Base-by-base conservation (phyloP, 2,329 filamentous ascomycete genomes). In the Ophiostoma quercus region DNA sequence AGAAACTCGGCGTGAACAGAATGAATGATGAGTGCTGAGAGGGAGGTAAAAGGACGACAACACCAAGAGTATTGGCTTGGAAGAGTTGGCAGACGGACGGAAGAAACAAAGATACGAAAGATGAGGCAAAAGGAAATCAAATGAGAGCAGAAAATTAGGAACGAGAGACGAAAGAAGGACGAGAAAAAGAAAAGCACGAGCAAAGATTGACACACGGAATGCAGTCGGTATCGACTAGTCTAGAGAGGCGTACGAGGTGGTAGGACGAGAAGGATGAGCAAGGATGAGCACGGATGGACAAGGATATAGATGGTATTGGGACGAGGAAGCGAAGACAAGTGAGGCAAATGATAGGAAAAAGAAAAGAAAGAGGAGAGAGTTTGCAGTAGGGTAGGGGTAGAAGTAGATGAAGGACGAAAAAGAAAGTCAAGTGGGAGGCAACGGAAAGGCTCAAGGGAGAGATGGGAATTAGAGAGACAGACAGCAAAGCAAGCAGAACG, bases 11-110 rank as follows among this genome's bases (percentile, higher is more conserved):
- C 19, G 41, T 12, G 34, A 47, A 47, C n/a, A 34, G 19, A 25
- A 41, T 41, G 66, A 25, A 51, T 32, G 16, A 47, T n/a, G 54
- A 62, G 57, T 51, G 51, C 51, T 25, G 51, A 63, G 25, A 65
- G 29, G 37, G 62, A 66, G 29, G 32, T 37, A 47, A 67, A 41
- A 67, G 19, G 22, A 67, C 37, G n/a, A 43, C 9, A 29, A 51
- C 16, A 65, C 62, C 62, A 25, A 41, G 19, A 37, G 62, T 41
- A 37, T 65, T 65, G 34, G 32, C 62, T 41, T 34, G 19, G 68
- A 68, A 32, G 22, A 32, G 25, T 62, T 32, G 57, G 57, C 57
- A 19, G 51, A 57, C n/a, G 9, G 51, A 1, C 1, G n/a, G 16
- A 32, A 41, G 67, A 22, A 43, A 47, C 39, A 25, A 25, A 32